Evolutionary conservation across 805 yeast genomes (phyloP).

Genomic region (Pichia insulana): DNA sequence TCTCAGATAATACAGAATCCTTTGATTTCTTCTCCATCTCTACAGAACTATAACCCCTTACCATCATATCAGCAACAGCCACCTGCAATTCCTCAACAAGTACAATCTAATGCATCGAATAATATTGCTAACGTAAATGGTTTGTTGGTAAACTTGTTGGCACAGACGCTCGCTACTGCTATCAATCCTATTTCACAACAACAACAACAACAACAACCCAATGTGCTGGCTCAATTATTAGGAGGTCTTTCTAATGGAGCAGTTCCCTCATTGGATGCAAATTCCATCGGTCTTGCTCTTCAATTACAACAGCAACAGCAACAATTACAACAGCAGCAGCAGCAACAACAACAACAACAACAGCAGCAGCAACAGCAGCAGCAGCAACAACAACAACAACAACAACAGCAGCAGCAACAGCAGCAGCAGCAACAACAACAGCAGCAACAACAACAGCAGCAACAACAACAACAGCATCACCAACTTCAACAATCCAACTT

Average conservation of each 20-base stretch:
- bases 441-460: not conserved
- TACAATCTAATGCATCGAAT: slow-evolving; percentile 2
- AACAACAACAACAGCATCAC: not conserved
- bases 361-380: not conserved
- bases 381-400: slow-evolving; percentile 1
- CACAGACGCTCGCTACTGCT: slow-evolving; percentile 6
- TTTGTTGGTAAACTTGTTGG: not conserved
- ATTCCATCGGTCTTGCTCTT: not conserved
- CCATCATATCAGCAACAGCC: slow-evolving; percentile 3
- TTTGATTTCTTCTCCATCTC: not conserved
- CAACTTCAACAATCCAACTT: too few relatives aligned
- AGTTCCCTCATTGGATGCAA: not conserved
- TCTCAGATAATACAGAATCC: not conserved
- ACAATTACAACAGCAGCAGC: slow-evolving; percentile 2
- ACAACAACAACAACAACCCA: slow-evolving; percentile 7
- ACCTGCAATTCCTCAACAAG: not conserved
- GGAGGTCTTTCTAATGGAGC: slow-evolving; percentile 3
- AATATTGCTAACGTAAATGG: not conserved
- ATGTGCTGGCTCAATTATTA: not conserved
- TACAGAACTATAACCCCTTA: not conserved
- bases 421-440: slow-evolving; percentile 1
- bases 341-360: slow-evolving; percentile 1
- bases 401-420: slow-evolving; percentile 3
- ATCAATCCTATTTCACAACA: slow-evolving; percentile 1
- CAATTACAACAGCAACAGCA: slow-evolving; percentile 4